Base-by-base conservation (phyloP, 371 early-diverging fungal genomes). In the Chytridium lagenaria region DNA sequence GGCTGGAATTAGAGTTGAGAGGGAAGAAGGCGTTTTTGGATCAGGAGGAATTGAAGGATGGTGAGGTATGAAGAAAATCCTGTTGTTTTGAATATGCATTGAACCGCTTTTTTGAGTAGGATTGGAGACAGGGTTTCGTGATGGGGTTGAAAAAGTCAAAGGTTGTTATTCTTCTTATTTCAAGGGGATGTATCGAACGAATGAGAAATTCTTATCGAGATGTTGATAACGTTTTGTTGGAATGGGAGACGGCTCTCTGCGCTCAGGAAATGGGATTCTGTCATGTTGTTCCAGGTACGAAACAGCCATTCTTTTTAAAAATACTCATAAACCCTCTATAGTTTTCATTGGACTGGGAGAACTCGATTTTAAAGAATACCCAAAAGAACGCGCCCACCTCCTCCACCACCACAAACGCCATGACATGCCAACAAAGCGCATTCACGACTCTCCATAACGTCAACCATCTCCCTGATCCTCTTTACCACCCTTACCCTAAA, bases 71-170 rank as follows among this genome's bases (percentile, higher is more conserved):
- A 44, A 7, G 19, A 7, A 19, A 44, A 12, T 44, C 19, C 7
- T 44, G 7, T 44, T 44, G n/a, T n/a, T n/a, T n/a, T n/a, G n/a
- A n/a, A n/a, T n/a, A n/a, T n/a, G n/a, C n/a, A n/a, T n/a, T n/a
- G n/a, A n/a, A n/a, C n/a, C n/a, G n/a, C n/a, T n/a, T n/a, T n/a
- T 23, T n/a, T 52, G 26, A n/a, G 12, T 2, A 70, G 71, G 72
- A 72, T 59, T 72, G 72, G 72, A 36, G 72, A 0, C 51, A 52
- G 49, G 72, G 72, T 1, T 72, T 72, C 67, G 67, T 72, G 10
- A 22, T 31, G 23, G 72, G 72, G 12, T 39, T 72, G 12, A 66
- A 72, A 34, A 66, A 50, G 33, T 66, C 72, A 36, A 16, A 37
- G 19, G 28, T 51, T 16, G 68, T 72, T 7, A 50, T 72, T 3